Evolutionary conservation across 192 early-diverging fungal species (phyloP).

Genomic region (Coemansia sp.): DNA sequence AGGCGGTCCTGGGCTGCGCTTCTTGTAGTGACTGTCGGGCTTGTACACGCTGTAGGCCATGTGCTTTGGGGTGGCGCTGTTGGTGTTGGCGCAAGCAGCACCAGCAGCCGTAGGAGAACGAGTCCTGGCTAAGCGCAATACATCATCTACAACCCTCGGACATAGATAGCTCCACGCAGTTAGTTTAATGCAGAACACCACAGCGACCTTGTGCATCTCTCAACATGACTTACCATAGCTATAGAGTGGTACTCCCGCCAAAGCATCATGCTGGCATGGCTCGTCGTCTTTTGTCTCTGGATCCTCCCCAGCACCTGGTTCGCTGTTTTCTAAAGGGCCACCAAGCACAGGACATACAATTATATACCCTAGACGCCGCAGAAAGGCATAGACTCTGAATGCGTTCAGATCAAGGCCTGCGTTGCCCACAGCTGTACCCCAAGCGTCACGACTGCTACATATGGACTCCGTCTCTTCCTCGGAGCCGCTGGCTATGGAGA

Average conservation of each 20-base stretch:
- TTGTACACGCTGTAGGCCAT: slow-evolving; percentile 25
- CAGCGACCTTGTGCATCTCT: too few relatives aligned
- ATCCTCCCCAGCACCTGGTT: background rate
- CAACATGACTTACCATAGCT: background rate
- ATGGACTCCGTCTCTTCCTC: background rate
- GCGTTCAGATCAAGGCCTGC: slow-evolving; percentile 15
- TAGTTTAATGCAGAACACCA: background rate
- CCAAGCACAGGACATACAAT: slow-evolving; percentile 7
- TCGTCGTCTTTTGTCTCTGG: background rate
- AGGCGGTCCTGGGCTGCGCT: slow-evolving; percentile 29
- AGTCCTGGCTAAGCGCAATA: slow-evolving; percentile 8
- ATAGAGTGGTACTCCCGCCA: background rate
- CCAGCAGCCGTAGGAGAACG: background rate
- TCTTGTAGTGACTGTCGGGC: slow-evolving; percentile 32
- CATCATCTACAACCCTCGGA: slow-evolving; percentile 11
- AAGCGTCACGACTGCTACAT: background rate
- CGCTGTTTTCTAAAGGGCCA: background rate
- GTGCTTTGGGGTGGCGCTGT: background rate
- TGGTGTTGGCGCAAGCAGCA: background rate
- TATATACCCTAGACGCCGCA: slow-evolving; percentile 37
- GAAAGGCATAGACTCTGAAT: slow-evolving; percentile 23
- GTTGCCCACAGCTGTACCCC: slow-evolving; percentile 12
- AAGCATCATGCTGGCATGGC: background rate
- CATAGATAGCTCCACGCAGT: background rate
- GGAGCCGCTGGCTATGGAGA: background rate